Conservation (phyloP, 2,329 filamentous ascomycete species). For the Camptophora hylomeconis region DNA sequence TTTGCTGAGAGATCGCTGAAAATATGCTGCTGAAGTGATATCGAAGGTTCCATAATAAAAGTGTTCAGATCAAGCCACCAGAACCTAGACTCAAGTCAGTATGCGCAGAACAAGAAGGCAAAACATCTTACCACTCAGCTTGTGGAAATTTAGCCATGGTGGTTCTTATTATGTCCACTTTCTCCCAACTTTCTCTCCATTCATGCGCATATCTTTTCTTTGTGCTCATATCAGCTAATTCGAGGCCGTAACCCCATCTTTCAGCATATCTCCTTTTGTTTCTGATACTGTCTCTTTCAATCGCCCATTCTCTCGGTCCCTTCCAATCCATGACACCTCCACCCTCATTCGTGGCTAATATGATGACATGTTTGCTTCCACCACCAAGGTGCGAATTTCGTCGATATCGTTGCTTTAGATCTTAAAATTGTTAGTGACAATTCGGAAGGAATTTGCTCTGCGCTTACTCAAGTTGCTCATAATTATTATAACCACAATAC, state of each 20-base stretch:
- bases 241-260: conserved; percentile 86
- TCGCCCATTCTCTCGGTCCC: conserved; percentile 91
- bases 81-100: conserved; percentile 49
- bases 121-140: conserved; percentile 68
- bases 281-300: conserved; percentile 86
- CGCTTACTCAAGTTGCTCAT: conserved; percentile 15
- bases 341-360: conserved; percentile 84
- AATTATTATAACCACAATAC: conserved; percentile 12
- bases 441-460: neutral
- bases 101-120: conserved; percentile 1
- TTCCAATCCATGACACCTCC: conserved; percentile 99
- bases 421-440: conserved; percentile 33
- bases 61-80: conserved; percentile 99
- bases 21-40: conserved; percentile 79
- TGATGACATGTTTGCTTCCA: conserved; percentile 83
- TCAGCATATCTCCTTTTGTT: conserved; percentile 86
- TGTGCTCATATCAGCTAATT: conserved; percentile 96
- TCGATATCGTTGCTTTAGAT: conserved; percentile 50
- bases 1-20: conserved; percentile 65
- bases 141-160: conserved; percentile 86
- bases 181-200: conserved; percentile 99
- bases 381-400: conserved; percentile 62
- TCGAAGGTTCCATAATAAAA: conserved; percentile 90
- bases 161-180: conserved; percentile 84
- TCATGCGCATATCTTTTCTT: conserved; percentile 98